These are phyloP conservation scores for Microsporum canis DNA, from an alignment of 2,329 filamentous ascomycete genomes.

Conservation along the genomic window DNA sequence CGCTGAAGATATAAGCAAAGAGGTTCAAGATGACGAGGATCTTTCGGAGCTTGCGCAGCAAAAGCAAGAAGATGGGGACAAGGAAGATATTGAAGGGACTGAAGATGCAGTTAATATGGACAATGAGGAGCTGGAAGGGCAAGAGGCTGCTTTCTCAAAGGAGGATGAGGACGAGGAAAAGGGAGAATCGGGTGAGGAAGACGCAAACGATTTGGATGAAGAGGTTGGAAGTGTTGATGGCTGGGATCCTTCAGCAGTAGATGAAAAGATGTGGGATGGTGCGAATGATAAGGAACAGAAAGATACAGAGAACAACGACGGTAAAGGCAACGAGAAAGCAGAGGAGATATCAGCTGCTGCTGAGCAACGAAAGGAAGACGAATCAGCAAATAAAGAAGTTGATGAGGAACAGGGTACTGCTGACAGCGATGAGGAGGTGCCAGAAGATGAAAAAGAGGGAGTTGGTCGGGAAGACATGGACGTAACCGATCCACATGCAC, in stretches of 20 bases:
- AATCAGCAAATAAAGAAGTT: slow-evolving; percentile 50
- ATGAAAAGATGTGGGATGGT: slow-evolving; percentile 99
- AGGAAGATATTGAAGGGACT: slow-evolving; percentile 35
- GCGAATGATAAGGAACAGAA: slow-evolving; percentile 51
- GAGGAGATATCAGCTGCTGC: slow-evolving; percentile 53
- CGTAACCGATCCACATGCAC: slow-evolving; percentile 60
- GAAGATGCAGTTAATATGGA: slow-evolving; percentile 48
- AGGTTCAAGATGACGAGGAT: slow-evolving; percentile 88
- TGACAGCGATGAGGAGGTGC: slow-evolving; percentile 31
- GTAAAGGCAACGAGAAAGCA: slow-evolving; percentile 40
- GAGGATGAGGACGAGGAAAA: slow-evolving; percentile 48
- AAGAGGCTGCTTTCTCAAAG: slow-evolving; percentile 52
- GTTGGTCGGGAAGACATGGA: slow-evolving; percentile 53
- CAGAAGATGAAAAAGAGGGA: slow-evolving; percentile 50
- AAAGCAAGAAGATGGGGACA: slow-evolving; percentile 41
- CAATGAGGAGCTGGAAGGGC: slow-evolving; percentile 80
- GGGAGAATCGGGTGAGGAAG: slow-evolving; percentile 49
- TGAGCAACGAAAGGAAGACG: slow-evolving; percentile 41
- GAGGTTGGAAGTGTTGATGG: slow-evolving; percentile 86
- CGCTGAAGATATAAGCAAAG: slow-evolving; percentile 94
- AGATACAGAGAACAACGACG: slow-evolving; percentile 61
- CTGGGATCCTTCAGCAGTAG: slow-evolving; percentile 75
- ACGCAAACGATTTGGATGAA: slow-evolving; percentile 64
- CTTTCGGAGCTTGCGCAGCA: slow-evolving; percentile 84
- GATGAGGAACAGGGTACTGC: slow-evolving; percentile 28